Conservation (phyloP, 2,329 filamentous ascomycete genomes). For the Venturia pyrina region DNA sequence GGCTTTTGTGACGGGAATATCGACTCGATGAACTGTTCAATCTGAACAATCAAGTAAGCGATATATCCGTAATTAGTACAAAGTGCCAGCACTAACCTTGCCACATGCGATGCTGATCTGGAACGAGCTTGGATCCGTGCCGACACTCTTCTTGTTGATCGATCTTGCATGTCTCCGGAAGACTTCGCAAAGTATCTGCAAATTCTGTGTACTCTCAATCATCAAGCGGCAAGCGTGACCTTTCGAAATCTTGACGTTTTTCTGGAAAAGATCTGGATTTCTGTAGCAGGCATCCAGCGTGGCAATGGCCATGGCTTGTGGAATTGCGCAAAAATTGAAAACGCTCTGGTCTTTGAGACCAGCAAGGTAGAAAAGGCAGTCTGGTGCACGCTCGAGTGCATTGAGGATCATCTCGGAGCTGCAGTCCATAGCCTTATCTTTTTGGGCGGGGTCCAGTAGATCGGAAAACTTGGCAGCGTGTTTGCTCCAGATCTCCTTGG, state of each 20-base stretch:
- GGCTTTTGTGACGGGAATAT: slow-evolving; percentile 81
- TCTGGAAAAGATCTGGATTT: slow-evolving; percentile 76
- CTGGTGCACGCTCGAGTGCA: slow-evolving; percentile 74
- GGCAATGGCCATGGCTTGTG: slow-evolving; percentile 94
- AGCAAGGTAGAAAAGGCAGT: slow-evolving; percentile 96
- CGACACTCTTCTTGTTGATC: slow-evolving; percentile 91
- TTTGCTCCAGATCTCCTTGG: slow-evolving; percentile 93
- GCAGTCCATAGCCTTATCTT: slow-evolving; percentile 69
- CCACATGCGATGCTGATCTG: slow-evolving; percentile 85
- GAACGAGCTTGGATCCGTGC: slow-evolving; percentile 82
- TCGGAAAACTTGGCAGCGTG: slow-evolving; percentile 85
- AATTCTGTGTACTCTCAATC: slow-evolving; percentile 85
- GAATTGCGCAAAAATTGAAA: slow-evolving; percentile 98
- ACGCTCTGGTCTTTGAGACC: slow-evolving; percentile 91
- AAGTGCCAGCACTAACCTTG: slow-evolving; percentile 44
- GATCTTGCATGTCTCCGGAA: slow-evolving; percentile 69
- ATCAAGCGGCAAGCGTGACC: slow-evolving; percentile 87
- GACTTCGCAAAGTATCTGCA: slow-evolving; percentile 67
- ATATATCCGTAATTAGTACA: background rate
- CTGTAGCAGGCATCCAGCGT: slow-evolving; percentile 87
- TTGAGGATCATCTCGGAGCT: slow-evolving; percentile 92
- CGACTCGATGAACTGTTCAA: slow-evolving; percentile 90
- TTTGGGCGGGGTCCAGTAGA: slow-evolving; percentile 72
- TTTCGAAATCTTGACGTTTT: slow-evolving; percentile 93
- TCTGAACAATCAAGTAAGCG: slow-evolving; percentile 38